Percentiles rank a stretch among this genome's conserved stretches.
Conservation (phyloP, 768 basidiomycete genomes). For the Auriculariales sp. region DNA sequence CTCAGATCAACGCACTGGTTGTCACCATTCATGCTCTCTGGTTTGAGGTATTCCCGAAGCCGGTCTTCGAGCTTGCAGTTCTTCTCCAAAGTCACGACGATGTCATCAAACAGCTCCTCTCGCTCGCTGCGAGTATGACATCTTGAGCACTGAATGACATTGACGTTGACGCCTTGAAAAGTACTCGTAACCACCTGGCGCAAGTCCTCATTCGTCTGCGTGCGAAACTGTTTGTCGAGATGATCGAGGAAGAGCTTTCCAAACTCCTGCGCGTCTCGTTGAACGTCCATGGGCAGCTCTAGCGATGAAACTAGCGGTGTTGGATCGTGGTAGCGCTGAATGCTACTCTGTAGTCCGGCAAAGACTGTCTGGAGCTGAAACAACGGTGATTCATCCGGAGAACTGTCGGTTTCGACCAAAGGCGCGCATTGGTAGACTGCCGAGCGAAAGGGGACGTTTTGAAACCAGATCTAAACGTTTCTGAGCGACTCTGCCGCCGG, state of each 20-base stretch:
- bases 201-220: conserved; percentile 50
- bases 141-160: conserved; percentile 60
- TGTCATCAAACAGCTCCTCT: conserved; percentile 63
- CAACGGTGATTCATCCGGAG: conserved; percentile 50
- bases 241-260: conserved; percentile 90
- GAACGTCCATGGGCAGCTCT: conserved; percentile 65
- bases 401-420: conserved; percentile 29
- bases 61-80: conserved; percentile 63
- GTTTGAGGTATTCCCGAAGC: conserved; percentile 44
- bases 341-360: conserved; percentile 68
- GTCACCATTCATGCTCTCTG: conserved; percentile 66
- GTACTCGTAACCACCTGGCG: no score
- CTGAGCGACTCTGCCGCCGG: not conserved
- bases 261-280: conserved; percentile 98
- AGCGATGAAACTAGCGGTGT: conserved; percentile 73
- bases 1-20: conserved; percentile 44
- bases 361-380: conserved; percentile 71
- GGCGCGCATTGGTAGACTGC: conserved; percentile 72
- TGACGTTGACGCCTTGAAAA: conserved; percentile 81
- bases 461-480: conserved; percentile 72
- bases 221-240: conserved; percentile 75
- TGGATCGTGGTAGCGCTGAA: conserved; percentile 66
- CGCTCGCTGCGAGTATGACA: conserved; percentile 61
- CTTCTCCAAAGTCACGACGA: conserved; percentile 66
- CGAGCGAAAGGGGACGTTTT: conserved; percentile 64